Percentiles rank a stretch among this genome's conserved stretches.
phyloP scores from a whole-genome alignment of 2,329 filamentous ascomycete genomes.

The Leptographium flavum region DNA sequence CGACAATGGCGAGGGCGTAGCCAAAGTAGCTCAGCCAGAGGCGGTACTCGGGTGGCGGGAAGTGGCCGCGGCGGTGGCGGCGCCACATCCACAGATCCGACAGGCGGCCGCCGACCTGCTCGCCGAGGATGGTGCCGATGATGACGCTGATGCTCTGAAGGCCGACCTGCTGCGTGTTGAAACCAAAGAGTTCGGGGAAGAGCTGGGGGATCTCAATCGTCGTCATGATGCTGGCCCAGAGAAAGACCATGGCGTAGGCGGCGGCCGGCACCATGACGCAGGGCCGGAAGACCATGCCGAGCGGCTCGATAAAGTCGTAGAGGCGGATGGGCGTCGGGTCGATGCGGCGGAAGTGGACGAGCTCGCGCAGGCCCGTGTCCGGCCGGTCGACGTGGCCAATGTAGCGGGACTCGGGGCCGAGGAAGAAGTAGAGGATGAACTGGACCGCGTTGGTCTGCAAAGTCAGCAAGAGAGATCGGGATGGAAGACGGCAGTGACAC shows the following conservation, averaged over 20 bases:
- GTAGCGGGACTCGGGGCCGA: conserved; percentile 41
- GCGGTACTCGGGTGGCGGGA: conserved; percentile 33
- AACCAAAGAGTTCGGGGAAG: conserved; percentile 37
- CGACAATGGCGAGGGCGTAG: conserved; percentile 32
- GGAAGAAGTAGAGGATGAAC: conserved; percentile 39
- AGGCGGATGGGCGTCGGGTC: conserved; percentile 33
- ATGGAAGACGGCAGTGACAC: conserved; percentile 1
- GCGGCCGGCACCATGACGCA: conserved; percentile 34
- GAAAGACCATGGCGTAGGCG: conserved; percentile 42
- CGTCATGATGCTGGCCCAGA: conserved; percentile 35
- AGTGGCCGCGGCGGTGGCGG: not conserved
- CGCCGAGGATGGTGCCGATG: conserved; percentile 41
- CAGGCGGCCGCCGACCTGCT: conserved; percentile 39
- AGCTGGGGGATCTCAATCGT: conserved; percentile 47
- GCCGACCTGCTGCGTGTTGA: conserved; percentile 42
- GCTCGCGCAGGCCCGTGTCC: conserved; percentile 26
- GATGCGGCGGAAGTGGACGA: conserved; percentile 31
- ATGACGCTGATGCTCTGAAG: conserved; percentile 43
- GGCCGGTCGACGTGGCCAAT: conserved; percentile 20
- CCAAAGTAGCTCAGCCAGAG: conserved; percentile 44
- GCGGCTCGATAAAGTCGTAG: conserved; percentile 36
- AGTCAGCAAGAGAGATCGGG: not conserved
- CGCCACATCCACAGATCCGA: conserved; percentile 35
- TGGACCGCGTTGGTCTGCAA: conserved; percentile 38
- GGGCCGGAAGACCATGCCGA: conserved; percentile 25